These are phyloP conservation scores for Pseudogymnoascus sp. DNA, from an alignment of 2,329 filamentous ascomycete species.

Conservation along the genomic window DNA sequence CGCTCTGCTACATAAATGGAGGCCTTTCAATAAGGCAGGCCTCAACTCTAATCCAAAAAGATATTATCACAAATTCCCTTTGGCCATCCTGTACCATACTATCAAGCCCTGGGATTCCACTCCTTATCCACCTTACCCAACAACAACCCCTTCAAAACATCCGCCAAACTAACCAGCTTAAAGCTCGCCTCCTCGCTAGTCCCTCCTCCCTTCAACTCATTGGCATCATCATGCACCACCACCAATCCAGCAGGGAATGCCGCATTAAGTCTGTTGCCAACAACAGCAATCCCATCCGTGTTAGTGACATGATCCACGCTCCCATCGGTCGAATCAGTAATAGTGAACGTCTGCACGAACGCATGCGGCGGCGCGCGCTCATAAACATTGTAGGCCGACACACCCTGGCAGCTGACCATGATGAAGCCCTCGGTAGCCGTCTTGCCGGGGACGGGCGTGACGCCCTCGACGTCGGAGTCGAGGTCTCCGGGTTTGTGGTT, in stretches of 20 bases:
- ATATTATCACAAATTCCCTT: neutral
- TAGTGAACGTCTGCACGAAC: constrained; percentile 43
- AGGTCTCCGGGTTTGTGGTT: constrained; percentile 34
- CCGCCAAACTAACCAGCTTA: constrained; percentile 40
- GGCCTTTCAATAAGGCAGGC: neutral
- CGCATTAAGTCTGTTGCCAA: constrained; percentile 23
- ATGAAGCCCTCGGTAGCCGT: constrained; percentile 41
- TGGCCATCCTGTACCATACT: neutral
- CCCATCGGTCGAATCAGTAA: constrained; percentile 36
- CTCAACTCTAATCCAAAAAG: neutral
- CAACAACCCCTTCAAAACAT: constrained; percentile 24
- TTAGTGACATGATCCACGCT: constrained; percentile 46
- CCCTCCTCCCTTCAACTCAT: constrained; percentile 40
- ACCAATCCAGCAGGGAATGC: constrained; percentile 40
- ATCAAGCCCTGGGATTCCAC: constrained; percentile 32
- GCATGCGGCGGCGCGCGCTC: constrained; percentile 42
- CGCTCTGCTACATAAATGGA: neutral
- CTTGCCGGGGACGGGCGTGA: constrained; percentile 43
- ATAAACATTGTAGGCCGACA: constrained; percentile 48
- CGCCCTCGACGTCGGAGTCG: constrained; percentile 48
- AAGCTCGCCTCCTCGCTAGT: constrained; percentile 44
- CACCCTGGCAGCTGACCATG: constrained; percentile 46
- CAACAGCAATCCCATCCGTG: constrained; percentile 43
- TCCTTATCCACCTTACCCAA: constrained; percentile 32
- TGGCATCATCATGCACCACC: constrained; percentile 49